Percentiles rank a stretch among this genome's conserved stretches.
Conservation (phyloP, 495 filamentous ascomycete species). For the Cairneyella variabilis region DNA sequence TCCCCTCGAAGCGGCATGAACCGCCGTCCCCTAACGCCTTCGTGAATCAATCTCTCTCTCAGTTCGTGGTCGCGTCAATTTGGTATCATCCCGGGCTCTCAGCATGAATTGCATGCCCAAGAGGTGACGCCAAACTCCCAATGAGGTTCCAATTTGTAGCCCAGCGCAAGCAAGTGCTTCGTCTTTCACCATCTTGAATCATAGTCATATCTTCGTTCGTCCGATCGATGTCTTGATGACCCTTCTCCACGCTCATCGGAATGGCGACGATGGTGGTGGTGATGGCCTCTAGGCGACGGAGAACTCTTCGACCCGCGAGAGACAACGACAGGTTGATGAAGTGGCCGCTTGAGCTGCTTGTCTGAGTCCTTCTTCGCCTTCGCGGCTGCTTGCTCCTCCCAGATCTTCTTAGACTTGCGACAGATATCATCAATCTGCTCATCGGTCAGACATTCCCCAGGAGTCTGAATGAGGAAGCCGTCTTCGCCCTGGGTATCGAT, state of each 20-base stretch:
- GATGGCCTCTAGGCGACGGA: background rate
- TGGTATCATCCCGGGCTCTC: background rate
- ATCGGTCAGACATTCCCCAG: slow-evolving; percentile 49
- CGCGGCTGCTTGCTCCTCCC: slow-evolving; percentile 53
- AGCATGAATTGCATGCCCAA: background rate
- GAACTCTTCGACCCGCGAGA: slow-evolving; percentile 30
- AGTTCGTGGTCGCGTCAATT: slow-evolving; percentile 5
- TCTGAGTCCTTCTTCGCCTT: slow-evolving; percentile 40
- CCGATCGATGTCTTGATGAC: slow-evolving; percentile 6
- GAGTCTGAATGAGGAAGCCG: slow-evolving; percentile 53
- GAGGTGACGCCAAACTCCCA: background rate
- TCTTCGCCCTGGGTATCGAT: slow-evolving; percentile 44
- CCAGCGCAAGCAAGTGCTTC: background rate
- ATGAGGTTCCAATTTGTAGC: background rate
- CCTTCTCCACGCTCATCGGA: slow-evolving; percentile 13
- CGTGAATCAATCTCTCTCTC: background rate
- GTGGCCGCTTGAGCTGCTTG: slow-evolving; percentile 48
- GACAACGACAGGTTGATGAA: slow-evolving; percentile 50
- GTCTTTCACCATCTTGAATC: slow-evolving; percentile 5
- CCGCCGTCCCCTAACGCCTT: background rate
- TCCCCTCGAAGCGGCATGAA: background rate
- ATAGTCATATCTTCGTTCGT: slow-evolving; percentile 11
- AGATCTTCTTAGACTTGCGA: slow-evolving; percentile 50
- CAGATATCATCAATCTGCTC: slow-evolving; percentile 58
- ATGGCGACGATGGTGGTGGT: slow-evolving; percentile 7